Conservation (phyloP, 305 asterid species). For the Fraxinus paxiana region DNA sequence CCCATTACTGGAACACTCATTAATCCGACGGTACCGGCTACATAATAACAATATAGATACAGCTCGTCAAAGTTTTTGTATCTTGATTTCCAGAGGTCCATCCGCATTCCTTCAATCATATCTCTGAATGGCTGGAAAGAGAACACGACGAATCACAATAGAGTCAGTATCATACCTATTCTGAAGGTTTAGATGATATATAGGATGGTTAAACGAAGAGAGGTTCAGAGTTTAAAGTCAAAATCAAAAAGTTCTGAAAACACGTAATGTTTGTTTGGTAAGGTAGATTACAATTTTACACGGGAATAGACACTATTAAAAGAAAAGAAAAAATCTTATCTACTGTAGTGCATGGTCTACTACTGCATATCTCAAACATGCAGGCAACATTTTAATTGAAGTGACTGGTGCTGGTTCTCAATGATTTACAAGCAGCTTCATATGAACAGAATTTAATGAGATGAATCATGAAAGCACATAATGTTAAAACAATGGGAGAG, state of each 20-base stretch:
- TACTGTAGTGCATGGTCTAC: not conserved
- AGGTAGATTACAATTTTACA: not conserved
- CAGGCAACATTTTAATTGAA: not conserved
- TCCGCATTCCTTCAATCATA: slow-evolving; percentile 97
- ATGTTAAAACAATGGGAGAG: not conserved
- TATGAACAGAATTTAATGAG: not conserved
- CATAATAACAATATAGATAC: slow-evolving; percentile 84
- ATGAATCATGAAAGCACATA: not conserved
- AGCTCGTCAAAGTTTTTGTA: slow-evolving; percentile 83
- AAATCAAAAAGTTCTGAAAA: not conserved
- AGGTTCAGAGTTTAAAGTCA: not conserved
- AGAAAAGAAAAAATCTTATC: not conserved
- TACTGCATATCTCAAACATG: not conserved
- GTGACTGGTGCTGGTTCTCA: not conserved
- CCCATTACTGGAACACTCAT: slow-evolving; percentile 98
- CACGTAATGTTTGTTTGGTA: not conserved
- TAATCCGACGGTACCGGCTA: slow-evolving; percentile 94
- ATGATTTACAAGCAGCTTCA: not conserved
- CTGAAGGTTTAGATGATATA: not conserved
- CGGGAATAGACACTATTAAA: not conserved
- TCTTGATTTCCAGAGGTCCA: slow-evolving; percentile 86
- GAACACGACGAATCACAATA: not conserved
- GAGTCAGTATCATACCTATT: not conserved
- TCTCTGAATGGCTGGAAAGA: slow-evolving; percentile 84
- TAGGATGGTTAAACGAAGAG: not conserved